Evolutionary conservation across 805 yeast genomes (phyloP), one percentile per base, ranked within the genome.

Genomic region (Metschnikowia corniflorae): DNA sequence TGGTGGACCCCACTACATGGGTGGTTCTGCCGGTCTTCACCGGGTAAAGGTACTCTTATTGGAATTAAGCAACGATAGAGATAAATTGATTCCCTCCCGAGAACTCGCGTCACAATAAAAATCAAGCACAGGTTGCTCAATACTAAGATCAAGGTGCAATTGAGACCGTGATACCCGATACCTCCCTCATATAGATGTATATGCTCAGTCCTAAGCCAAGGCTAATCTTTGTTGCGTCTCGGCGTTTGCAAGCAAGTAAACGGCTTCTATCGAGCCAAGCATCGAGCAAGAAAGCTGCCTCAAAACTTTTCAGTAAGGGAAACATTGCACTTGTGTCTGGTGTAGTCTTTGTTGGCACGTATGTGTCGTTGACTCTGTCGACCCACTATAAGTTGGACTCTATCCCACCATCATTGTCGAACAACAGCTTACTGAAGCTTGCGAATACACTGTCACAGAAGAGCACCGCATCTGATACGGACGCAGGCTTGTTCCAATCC

Each of bases 321-420:
- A 58, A 60, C 39, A 68, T 65, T 21, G 72, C 73, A 2, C 47
- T 65, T 6, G 58, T 67, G 2, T 61, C 69, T 10, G 71, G 73
- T 10, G 44, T 68, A 33, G 58, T 68, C 26, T 61, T 68, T n/a
- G 65, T 68, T 15, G 71, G 72, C 7, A 61, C 70, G 6, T 68
- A 61, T 38, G 61, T 68, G 15, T 48, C 68, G 3, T 61, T 68
- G 47, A 62, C 58, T 39, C 68, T 56, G 41, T 54, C 67, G 19
- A 62, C 63, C 39, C 65, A 67, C 47, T 68, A 65, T 40, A 64
- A 64, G 32, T 58, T 66, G 49, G 73, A 68, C 35, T 60, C 68
- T 3, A 44, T 61, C 13, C 66, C 65, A 6, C 44, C 60, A 12
- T 40, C 51, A 5, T 41, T 47, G 39, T 39, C 38, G 2, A 37